A percentile compares a stretch with the other conserved stretches of the same genome.
Conservation (phyloP, 2,329 filamentous ascomycete genomes). For the Beauveria australis region DNA sequence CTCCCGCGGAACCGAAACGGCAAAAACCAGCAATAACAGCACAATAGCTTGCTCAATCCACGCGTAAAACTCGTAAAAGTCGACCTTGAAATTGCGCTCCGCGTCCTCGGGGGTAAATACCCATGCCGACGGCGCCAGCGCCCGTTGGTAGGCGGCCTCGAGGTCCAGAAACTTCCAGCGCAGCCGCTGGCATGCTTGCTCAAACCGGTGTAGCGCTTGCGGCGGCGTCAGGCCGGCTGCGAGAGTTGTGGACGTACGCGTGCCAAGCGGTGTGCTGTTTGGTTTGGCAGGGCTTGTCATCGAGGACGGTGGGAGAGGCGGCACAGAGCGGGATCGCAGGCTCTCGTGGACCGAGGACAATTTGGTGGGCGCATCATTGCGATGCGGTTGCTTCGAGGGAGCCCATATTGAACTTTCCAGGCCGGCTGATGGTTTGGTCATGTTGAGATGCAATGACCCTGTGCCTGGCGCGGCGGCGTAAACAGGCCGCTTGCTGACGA, state of each 20-base stretch:
- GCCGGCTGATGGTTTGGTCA: neutral
- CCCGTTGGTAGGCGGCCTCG: slow-evolving; percentile 46
- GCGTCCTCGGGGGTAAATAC: slow-evolving; percentile 35
- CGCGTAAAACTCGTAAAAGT: slow-evolving; percentile 71
- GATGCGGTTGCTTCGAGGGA: neutral
- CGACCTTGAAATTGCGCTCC: slow-evolving; percentile 67
- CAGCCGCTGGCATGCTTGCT: slow-evolving; percentile 51
- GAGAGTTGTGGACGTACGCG: slow-evolving; percentile 6
- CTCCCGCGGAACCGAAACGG: slow-evolving; percentile 39
- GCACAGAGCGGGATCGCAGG: slow-evolving; percentile 8
- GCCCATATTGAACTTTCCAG: slow-evolving; percentile 9
- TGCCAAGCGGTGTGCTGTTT: slow-evolving; percentile 7
- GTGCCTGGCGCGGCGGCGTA: neutral
- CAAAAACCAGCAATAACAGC: slow-evolving; percentile 56
- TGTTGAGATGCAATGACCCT: neutral
- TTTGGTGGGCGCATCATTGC: neutral
- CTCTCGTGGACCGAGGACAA: neutral
- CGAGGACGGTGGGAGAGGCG: neutral
- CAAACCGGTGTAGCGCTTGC: slow-evolving; percentile 47
- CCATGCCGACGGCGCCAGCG: slow-evolving; percentile 29
- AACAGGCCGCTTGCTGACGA: neutral
- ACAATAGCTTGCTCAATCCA: slow-evolving; percentile 64
- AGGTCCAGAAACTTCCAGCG: slow-evolving; percentile 58
- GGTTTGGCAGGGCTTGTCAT: neutral
- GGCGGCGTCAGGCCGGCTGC: slow-evolving; percentile 20